A percentile compares a stretch with the other conserved stretches of the same genome.
These are phyloP conservation scores for Nemania diffusa DNA, from an alignment of 2,329 filamentous ascomycete species.

Conservation along the genomic window DNA sequence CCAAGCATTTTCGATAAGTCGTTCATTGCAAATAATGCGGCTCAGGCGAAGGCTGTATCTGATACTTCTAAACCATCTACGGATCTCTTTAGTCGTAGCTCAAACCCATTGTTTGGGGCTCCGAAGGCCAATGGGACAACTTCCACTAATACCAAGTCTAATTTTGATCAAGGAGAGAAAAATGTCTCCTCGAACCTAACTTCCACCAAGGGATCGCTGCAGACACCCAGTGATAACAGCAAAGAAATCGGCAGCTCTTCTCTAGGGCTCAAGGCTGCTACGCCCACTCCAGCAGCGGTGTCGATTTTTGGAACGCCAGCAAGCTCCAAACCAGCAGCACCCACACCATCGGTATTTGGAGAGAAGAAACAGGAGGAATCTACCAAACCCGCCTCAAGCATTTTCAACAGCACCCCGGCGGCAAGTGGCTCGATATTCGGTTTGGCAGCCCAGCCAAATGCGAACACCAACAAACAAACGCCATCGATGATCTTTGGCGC, in stretches of 20 bases:
- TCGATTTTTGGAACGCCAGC: slow-evolving; percentile 56
- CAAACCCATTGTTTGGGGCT: slow-evolving; percentile 35
- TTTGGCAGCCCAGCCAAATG: slow-evolving; percentile 34
- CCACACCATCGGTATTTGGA: slow-evolving; percentile 41
- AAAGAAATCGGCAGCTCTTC: slow-evolving; percentile 22
- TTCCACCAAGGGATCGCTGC: slow-evolving; percentile 5
- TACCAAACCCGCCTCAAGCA: slow-evolving; percentile 32
- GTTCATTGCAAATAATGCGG: slow-evolving; percentile 31
- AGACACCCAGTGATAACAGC: slow-evolving; percentile 5
- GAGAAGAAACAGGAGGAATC: slow-evolving; percentile 40
- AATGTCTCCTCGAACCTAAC: slow-evolving; percentile 6
- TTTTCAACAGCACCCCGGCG: slow-evolving; percentile 32
- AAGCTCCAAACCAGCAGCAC: slow-evolving; percentile 52
- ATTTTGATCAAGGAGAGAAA: slow-evolving; percentile 53
- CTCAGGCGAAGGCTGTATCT: slow-evolving; percentile 37
- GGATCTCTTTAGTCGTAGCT: slow-evolving; percentile 42
- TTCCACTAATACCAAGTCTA: slow-evolving; percentile 48
- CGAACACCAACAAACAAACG: slow-evolving; percentile 24
- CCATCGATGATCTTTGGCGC: slow-evolving; percentile 27
- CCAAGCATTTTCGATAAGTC: slow-evolving; percentile 36
- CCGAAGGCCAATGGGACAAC: slow-evolving; percentile 45
- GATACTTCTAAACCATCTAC: slow-evolving; percentile 34
- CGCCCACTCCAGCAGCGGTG: slow-evolving; percentile 37
- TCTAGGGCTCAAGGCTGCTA: slow-evolving; percentile 43
- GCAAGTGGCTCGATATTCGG: slow-evolving; percentile 38